Percentiles rank a stretch among this genome's conserved stretches.
Evolutionary conservation across 495 filamentous ascomycete species (phyloP).

Genomic region (Annulohypoxylon nitens): DNA sequence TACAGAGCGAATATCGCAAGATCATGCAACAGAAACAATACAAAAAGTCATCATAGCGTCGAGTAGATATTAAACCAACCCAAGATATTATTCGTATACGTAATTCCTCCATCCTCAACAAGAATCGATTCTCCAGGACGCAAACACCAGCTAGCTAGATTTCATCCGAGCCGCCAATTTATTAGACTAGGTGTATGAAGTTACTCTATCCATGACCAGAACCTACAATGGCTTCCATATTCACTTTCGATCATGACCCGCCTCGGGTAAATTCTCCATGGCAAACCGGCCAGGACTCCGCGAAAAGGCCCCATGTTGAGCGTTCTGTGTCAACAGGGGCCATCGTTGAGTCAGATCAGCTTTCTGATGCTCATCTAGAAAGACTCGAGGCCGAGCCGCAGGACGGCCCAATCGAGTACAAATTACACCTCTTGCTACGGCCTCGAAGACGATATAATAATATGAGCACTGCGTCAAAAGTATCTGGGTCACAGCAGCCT

Average conservation of each 20-base stretch:
- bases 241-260: slow-evolving; percentile 92
- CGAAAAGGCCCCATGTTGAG: slow-evolving; percentile 47
- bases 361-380: slow-evolving; percentile 78
- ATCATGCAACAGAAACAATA: slow-evolving; percentile 47
- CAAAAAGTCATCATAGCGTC: slow-evolving; percentile 26
- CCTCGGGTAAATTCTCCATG: slow-evolving; percentile 91
- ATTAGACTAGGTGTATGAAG: background rate
- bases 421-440: slow-evolving; percentile 89
- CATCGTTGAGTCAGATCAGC: slow-evolving; percentile 60
- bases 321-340: slow-evolving; percentile 50
- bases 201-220: background rate
- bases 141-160: slow-evolving; percentile 6
- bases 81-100: background rate
- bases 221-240: slow-evolving; percentile 88
- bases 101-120: background rate
- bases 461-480: slow-evolving; percentile 60
- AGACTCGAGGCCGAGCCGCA: slow-evolving; percentile 92
- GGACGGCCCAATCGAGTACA: slow-evolving; percentile 95
- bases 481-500: slow-evolving; percentile 68
- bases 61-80: slow-evolving; percentile 29
- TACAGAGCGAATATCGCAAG: slow-evolving; percentile 49
- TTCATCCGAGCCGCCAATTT: background rate
- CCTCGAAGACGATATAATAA: slow-evolving; percentile 79
- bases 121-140: background rate
- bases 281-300: slow-evolving; percentile 67